A percentile compares a stretch with the other conserved stretches of the same genome.
Conservation (phyloP, 1,139 yeast genomes). For the Kurtzmaniella quercitrusa region DNA sequence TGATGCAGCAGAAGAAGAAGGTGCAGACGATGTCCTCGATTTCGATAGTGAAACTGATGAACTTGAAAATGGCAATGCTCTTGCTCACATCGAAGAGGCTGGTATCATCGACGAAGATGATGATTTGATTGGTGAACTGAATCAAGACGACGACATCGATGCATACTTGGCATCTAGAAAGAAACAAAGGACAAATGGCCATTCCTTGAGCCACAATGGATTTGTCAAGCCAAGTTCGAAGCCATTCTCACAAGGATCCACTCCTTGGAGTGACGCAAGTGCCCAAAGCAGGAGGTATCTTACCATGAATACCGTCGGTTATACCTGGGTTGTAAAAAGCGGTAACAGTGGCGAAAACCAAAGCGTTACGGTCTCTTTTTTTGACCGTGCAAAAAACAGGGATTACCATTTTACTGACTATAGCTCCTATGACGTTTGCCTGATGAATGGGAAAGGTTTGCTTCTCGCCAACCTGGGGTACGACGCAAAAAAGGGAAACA, state of each 20-base stretch:
- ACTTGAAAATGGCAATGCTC: constrained; percentile 10
- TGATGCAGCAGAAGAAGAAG: constrained; percentile 24
- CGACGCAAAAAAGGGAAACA: constrained; percentile 14
- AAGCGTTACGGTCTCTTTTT: constrained; percentile 80
- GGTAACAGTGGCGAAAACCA: constrained; percentile 32
- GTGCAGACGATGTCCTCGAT: constrained; percentile 13
- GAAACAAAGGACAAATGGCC: constrained; percentile 23
- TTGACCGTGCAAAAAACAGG: constrained; percentile 72
- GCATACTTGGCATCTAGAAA: constrained; percentile 17
- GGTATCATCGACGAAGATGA: constrained; percentile 38
- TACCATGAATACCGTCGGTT: constrained; percentile 78
- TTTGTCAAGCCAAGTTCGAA: constrained; percentile 9
- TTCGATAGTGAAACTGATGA: constrained; percentile 7
- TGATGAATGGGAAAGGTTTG: constrained; percentile 64
- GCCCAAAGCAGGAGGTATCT: constrained; percentile 60
- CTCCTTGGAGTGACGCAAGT: constrained; percentile 66
- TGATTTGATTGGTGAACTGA: constrained; percentile 17
- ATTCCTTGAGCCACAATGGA: constrained; percentile 4
- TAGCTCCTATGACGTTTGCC: constrained; percentile 68
- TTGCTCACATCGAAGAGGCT: constrained; percentile 22
- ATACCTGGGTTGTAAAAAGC: constrained; percentile 68
- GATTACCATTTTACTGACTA: constrained; percentile 87
- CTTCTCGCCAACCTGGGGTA: constrained; percentile 52
- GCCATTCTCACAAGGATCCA: constrained; percentile 74
- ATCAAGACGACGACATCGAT: constrained; percentile 12